Conservation (phyloP, 441 rosid species). For the Lepidium campestre region DNA sequence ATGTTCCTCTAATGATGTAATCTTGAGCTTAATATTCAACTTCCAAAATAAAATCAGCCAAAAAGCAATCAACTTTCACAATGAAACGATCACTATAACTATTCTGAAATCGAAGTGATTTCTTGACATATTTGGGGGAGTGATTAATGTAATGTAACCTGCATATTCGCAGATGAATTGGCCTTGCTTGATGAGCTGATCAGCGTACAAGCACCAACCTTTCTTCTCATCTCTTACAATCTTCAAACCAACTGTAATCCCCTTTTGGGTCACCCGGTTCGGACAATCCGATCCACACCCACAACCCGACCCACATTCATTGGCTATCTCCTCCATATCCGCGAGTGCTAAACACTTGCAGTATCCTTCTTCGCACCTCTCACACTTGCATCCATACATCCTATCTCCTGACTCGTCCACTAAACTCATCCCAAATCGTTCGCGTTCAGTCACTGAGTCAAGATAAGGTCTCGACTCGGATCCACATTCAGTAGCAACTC, state of each 20-base stretch:
- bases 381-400: conserved; percentile 49
- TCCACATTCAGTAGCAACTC: conserved; percentile 9
- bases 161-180: conserved; percentile 84
- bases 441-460: background rate
- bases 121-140: no score
- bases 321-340: conserved; percentile 35
- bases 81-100: background rate
- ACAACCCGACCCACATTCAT: conserved; percentile 70
- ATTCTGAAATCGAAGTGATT: background rate
- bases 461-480: background rate
- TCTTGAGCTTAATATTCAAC: background rate
- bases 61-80: background rate
- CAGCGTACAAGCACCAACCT: conserved; percentile 79
- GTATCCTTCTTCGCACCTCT: conserved; percentile 38
- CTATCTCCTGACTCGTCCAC: conserved; percentile 24
- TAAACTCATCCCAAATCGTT: conserved; percentile 14
- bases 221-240: conserved; percentile 50
- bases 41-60: no score
- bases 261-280: conserved; percentile 58
- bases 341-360: conserved; percentile 31
- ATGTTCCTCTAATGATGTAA: conserved; percentile 2
- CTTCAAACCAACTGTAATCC: conserved; percentile 51
- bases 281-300: conserved; percentile 51
- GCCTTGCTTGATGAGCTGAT: conserved; percentile 50
- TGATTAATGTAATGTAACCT: conserved; percentile 35